Base-by-base conservation (phyloP, 2,329 filamentous ascomycete species). In the Aspergillus novoparasiticus region DNA sequence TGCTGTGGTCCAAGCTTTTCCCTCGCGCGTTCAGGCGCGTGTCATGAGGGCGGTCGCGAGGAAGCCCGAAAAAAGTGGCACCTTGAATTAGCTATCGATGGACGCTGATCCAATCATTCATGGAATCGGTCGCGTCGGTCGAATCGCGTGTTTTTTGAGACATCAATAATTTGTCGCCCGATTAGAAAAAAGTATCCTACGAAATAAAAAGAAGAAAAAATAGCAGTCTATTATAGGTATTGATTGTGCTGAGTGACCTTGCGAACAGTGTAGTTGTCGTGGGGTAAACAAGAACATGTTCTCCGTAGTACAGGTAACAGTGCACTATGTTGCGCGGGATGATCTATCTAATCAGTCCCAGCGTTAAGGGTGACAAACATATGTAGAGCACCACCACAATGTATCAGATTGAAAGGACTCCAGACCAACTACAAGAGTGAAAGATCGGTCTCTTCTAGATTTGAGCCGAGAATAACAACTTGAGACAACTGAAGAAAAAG, bases 21-120 rank as follows among this genome's bases (percentile, higher is more conserved):
- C 19, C 58, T 65, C 66, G 65, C 53, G 68, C 71, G 63, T 61
- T 64, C 58, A 68, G 58, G 66, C 67, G 67, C 67, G 67, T 68
- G 67, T 64, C 66, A 69, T 68, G 67, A 65, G 62, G 66, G 63
- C 56, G 60, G 67, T 64, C 67, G 64, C 66, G 67, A 60, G 50
- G 55, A 30, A 51, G 19, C 19, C 14, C 28, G 39, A 48, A 41
- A 41, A 48, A 45, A 39, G 46, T 45, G 46, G 50, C 45, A 59
- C 50, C 45, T 14, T 11, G 36, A 45, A 46, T 55, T 26, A 53
- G 48, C 41, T 51, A 30, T 56, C 60, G 30, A 57, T 65, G 62
- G 32, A 36, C 62, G 62, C 59, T 65, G 61, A 55, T 50, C 64
- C 65, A 66, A 66, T 67, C 62, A 62, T 51, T 63, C 28, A 57